These are phyloP conservation scores for Aspergillus quadricinctus DNA, from an alignment of 2,329 filamentous ascomycete species.

Conservation along the genomic window DNA sequence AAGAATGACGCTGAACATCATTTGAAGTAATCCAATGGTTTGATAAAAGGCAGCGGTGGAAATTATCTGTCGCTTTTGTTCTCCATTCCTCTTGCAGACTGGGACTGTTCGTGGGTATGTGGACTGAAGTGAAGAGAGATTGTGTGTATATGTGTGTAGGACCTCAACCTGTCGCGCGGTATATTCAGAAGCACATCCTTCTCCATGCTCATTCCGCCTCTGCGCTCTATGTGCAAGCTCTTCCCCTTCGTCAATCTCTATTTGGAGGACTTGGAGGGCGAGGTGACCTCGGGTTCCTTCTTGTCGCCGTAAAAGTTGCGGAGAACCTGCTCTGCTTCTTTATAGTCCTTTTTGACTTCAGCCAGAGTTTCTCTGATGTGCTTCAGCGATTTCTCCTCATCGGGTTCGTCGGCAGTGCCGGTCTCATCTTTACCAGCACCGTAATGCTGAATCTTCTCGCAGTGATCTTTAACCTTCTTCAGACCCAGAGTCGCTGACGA, in stretches of 20 bases:
- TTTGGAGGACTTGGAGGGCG: neutral
- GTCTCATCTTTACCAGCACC: conserved; percentile 78
- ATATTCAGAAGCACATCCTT: conserved; percentile 16
- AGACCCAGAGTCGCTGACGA: conserved; percentile 92
- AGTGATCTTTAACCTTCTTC: conserved; percentile 83
- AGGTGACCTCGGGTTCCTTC: neutral
- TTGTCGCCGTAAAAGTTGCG: conserved; percentile 63
- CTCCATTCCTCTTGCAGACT: neutral
- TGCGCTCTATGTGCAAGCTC: conserved; percentile 3
- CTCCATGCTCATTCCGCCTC: conserved; percentile 9
- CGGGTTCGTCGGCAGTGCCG: conserved; percentile 61
- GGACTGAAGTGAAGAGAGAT: neutral
- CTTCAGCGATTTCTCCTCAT: conserved; percentile 64
- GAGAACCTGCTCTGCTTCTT: conserved; percentile 66
- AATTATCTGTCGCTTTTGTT: neutral
- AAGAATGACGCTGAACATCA: neutral
- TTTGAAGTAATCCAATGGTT: neutral
- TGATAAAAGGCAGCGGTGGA: neutral
- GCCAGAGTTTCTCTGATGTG: conserved; percentile 67
- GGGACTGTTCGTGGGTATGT: neutral
- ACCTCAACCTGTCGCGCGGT: conserved; percentile 10
- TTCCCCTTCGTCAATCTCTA: conserved; percentile 3
- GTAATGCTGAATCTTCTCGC: conserved; percentile 94
- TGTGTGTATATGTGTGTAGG: conserved; percentile 6
- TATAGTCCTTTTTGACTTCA: conserved; percentile 71